Conservation (phyloP, 2,329 filamentous ascomycete species). For the Cordyceps cicadae region DNA sequence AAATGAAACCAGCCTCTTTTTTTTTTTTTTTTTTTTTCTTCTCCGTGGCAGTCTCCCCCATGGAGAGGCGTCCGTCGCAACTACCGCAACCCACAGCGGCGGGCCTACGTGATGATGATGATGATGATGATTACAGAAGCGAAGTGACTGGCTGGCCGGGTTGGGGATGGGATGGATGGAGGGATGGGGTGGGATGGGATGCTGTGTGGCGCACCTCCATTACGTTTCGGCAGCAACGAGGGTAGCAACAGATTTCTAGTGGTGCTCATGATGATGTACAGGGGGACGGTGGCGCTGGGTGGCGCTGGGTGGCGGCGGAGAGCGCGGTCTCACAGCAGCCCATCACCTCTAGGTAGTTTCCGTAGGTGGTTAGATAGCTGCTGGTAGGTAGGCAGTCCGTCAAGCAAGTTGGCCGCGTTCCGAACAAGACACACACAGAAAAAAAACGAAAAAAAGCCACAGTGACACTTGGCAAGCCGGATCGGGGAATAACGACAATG, state of each 20-base stretch:
- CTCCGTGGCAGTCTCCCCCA: too few relatives aligned
- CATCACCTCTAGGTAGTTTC: too few relatives aligned
- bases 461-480: neutral
- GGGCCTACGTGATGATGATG: neutral
- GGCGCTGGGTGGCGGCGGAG: neutral
- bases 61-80: neutral
- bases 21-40: neutral
- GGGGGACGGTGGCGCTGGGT: neutral
- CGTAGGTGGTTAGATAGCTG: too few relatives aligned
- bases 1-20: neutral
- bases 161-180: neutral
- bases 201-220: slow-evolving; percentile 7
- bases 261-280: neutral
- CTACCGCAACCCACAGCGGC: slow-evolving; percentile 3
- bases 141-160: neutral
- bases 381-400: too few relatives aligned
- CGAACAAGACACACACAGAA: neutral
- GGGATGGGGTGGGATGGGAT: too few relatives aligned
- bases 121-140: neutral
- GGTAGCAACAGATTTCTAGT: too few relatives aligned
- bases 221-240: neutral
- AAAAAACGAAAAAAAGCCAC: neutral
- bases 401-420: neutral
- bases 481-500: slow-evolving; percentile 1
- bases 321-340: too few relatives aligned